Base-by-base conservation (phyloP, 2,329 filamentous ascomycete species). In the Onygena corvina region DNA sequence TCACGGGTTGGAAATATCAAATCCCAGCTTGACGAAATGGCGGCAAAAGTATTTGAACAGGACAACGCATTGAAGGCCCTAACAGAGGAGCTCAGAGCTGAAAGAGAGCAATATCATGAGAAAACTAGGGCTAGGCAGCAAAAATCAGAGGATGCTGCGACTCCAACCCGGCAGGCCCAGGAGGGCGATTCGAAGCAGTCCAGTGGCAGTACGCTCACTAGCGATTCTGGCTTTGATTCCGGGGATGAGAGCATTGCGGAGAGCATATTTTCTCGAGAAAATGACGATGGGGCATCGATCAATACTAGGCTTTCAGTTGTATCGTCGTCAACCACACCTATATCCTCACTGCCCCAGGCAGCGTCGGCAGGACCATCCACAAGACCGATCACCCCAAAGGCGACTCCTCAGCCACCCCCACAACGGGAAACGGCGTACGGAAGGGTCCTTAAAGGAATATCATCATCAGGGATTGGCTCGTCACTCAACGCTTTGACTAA, bases 21-120 rank as follows among this genome's bases (percentile, higher is more conserved):
- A 62, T 68, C 74, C 54, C 79, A 81, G 60, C 66, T 82, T 16
- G 74, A 80, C 59, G 75, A 75, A 31, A 76, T 81, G 70, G 75
- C 76, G 3, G 70, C 70, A 29, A 71, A 72, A 52, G 72, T 74
- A 1, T 62, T 68, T 12, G 73, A 79, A 56, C 76, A 79, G 58
- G 75, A 79, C 51, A 70, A 70, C 55, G 71, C 73, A 46, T 78
- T 79, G 65, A 67, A 69, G 52, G 70, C 71, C 30, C 64, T 78
- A 56, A 68, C 68, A 1, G 64, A 69, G 27, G 69, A 76, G 51
- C 56, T 77, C 4, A 66, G 66, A 50, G 36, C 20, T 12, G 36
- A 40, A 12, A 40, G 36, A 12, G 58, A 64, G 30, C 49, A 61
- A 46, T 64, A 69, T 18, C 60, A 62, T 25, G 60, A 64, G 49